A percentile compares a stretch with the other conserved stretches of the same genome.
These are phyloP conservation scores for Phytophthora idaei DNA, from an alignment of 352 stramenopile genomes.

Conservation along the genomic window DNA sequence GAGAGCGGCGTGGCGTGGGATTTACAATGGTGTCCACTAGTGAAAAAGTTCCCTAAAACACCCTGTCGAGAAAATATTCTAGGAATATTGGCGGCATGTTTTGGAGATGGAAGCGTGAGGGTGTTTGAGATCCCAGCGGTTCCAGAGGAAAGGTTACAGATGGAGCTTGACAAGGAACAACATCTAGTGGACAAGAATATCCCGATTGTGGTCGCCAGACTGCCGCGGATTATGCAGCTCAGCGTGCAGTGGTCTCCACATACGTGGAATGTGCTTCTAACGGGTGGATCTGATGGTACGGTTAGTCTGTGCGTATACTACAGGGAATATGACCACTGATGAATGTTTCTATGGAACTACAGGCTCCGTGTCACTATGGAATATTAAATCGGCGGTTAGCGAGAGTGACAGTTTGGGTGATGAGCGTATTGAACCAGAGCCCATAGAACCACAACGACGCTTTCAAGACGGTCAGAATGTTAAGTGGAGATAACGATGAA, in stretches of 20 bases:
- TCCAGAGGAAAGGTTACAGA: conserved; percentile 40
- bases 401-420: conserved; percentile 9
- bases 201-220: conserved; percentile 48
- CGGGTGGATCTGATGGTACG: conserved; percentile 76
- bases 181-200: conserved; percentile 50
- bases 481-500: background rate
- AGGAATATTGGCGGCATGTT: conserved; percentile 70
- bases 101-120: conserved; percentile 76
- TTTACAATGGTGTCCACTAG: conserved; percentile 76
- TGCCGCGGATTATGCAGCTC: conserved; percentile 64
- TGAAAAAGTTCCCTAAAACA: conserved; percentile 43
- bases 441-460: conserved; percentile 71
- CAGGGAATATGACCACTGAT: conserved; percentile 1
- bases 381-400: conserved; percentile 48
- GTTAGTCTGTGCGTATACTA: background rate
- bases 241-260: conserved; percentile 79
- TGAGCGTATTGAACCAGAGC: conserved; percentile 10
- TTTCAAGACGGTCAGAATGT: conserved; percentile 76
- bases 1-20: conserved; percentile 79
- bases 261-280: conserved; percentile 77
- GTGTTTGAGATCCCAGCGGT: conserved; percentile 71
- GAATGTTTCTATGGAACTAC: background rate
- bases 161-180: conserved; percentile 16
- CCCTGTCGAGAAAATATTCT: conserved; percentile 36
- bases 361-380: conserved; percentile 85